phyloP scores from a whole-genome alignment of 1,139 yeast genomes.

The Lodderomyces margitis region DNA sequence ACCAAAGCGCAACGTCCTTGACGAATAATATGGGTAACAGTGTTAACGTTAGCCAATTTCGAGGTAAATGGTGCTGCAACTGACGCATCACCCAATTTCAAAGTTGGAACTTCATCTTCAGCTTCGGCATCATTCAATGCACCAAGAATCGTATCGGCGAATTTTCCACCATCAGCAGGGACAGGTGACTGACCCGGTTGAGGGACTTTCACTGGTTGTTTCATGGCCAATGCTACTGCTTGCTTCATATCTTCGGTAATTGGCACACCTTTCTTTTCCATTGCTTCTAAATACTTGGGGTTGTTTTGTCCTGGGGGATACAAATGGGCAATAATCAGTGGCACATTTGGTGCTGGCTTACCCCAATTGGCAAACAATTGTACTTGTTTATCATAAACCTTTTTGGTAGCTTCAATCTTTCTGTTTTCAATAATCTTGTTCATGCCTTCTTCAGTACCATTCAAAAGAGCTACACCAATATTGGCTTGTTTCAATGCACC shows the following conservation, averaged over 20 bases:
- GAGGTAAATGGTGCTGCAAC: conserved; percentile 99
- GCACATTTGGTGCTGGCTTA: conserved; percentile 84
- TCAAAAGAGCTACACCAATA: conserved; percentile 92
- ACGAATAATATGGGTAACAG: conserved; percentile 91
- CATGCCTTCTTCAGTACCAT: conserved; percentile 95
- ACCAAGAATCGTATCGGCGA: conserved; percentile 74
- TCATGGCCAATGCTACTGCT: conserved; percentile 53
- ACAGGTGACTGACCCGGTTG: conserved; percentile 18
- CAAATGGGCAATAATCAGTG: conserved; percentile 82
- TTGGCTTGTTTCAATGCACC: conserved; percentile 99
- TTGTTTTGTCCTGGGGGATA: conserved; percentile 95
- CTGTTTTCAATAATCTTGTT: conserved; percentile 84
- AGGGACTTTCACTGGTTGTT: conserved; percentile 19
- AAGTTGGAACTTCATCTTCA: conserved; percentile 84
- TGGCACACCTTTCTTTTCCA: conserved; percentile 78
- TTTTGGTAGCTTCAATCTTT: conserved; percentile 61
- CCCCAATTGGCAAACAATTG: conserved; percentile 78
- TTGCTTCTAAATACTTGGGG: conserved; percentile 82
- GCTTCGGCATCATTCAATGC: conserved; percentile 69
- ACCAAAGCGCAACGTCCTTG: conserved; percentile 99
- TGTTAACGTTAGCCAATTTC: conserved; percentile 84
- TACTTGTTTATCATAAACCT: conserved; percentile 81
- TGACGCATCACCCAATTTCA: conserved; percentile 97
- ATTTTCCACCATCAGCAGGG: conserved; percentile 34
- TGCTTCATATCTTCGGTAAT: conserved; percentile 66